phyloP scores from a whole-genome alignment of 2,329 filamentous ascomycete genomes.

The Xylariaceae sp. region DNA sequence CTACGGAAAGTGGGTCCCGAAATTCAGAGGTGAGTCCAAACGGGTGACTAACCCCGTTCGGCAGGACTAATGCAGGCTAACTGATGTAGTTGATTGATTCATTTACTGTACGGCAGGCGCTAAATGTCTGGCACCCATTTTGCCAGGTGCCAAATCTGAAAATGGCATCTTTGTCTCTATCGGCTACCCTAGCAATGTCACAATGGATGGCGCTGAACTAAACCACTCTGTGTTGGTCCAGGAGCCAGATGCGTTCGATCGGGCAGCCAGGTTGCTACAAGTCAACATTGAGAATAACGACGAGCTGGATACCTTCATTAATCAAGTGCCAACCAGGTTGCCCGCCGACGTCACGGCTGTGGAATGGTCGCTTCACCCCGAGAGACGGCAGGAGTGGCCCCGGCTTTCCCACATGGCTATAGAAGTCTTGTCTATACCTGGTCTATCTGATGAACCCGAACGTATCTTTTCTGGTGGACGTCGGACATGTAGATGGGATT shows the following conservation, averaged over 20 bases:
- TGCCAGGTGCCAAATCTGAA: too few relatives aligned
- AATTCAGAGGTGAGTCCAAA: too few relatives aligned
- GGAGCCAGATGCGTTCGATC: constrained; percentile 1
- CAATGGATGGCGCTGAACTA: not conserved
- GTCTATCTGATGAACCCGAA: not conserved
- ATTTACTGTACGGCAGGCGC: too few relatives aligned
- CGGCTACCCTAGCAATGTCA: too few relatives aligned
- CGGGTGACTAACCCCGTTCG: too few relatives aligned
- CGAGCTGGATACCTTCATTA: constrained; percentile 3
- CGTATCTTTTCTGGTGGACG: not conserved
- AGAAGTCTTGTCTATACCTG: constrained; percentile 1
- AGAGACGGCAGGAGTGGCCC: constrained; percentile 1
- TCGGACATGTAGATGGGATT: constrained; percentile 1
- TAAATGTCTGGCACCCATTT: too few relatives aligned
- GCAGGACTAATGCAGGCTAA: too few relatives aligned
- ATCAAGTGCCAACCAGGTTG: not conserved
- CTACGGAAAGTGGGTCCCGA: too few relatives aligned
- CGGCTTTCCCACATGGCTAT: not conserved
- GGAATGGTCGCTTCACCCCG: not conserved
- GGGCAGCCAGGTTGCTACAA: not conserved
- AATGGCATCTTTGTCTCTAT: too few relatives aligned
- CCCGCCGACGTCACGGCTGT: not conserved
- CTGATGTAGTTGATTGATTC: too few relatives aligned
- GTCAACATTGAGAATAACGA: not conserved
- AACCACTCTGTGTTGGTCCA: not conserved